phyloP scores from a whole-genome alignment of 2,329 filamentous ascomycete genomes.

The Hymenotorrendiella dingleyae region DNA sequence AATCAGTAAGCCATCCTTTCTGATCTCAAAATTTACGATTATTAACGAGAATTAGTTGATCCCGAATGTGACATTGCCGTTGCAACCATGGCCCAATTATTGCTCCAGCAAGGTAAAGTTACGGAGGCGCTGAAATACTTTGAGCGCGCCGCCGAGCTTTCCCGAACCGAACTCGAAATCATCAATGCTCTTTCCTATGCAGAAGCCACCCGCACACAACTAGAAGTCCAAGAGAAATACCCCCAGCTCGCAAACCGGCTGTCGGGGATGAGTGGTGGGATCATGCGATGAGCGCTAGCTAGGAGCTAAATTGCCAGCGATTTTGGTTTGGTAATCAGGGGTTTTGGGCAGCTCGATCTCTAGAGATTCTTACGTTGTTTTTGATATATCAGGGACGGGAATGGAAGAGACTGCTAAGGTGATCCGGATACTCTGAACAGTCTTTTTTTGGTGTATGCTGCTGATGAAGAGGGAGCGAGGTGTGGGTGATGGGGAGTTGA shows the following conservation, averaged over 20 bases:
- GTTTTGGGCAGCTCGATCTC: background rate
- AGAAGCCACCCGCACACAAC: slow-evolving; percentile 91
- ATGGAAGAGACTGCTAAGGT: background rate
- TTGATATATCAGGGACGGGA: no score
- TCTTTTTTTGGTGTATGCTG: background rate
- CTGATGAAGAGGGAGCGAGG: background rate
- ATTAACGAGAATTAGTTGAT: slow-evolving; percentile 58
- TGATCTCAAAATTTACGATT: background rate
- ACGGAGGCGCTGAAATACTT: slow-evolving; percentile 94
- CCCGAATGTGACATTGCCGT: slow-evolving; percentile 98
- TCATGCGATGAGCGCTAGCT: slow-evolving; percentile 27
- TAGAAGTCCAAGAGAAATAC: slow-evolving; percentile 86
- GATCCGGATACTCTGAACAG: background rate
- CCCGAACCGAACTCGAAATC: slow-evolving; percentile 89
- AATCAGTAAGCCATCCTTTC: slow-evolving; percentile 65
- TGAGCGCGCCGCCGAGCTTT: slow-evolving; percentile 89
- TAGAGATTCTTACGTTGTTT: no score
- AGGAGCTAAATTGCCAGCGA: background rate
- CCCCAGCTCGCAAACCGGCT: slow-evolving; percentile 71
- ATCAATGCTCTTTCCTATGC: slow-evolving; percentile 95
- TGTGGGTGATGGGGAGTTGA: background rate
- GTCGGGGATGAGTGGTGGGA: slow-evolving; percentile 48
- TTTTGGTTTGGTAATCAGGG: background rate
- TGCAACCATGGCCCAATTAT: slow-evolving; percentile 94
- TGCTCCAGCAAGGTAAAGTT: slow-evolving; percentile 96